Conservation (phyloP, 164 flowering plant species). For the Magnolia changhungtana region DNA sequence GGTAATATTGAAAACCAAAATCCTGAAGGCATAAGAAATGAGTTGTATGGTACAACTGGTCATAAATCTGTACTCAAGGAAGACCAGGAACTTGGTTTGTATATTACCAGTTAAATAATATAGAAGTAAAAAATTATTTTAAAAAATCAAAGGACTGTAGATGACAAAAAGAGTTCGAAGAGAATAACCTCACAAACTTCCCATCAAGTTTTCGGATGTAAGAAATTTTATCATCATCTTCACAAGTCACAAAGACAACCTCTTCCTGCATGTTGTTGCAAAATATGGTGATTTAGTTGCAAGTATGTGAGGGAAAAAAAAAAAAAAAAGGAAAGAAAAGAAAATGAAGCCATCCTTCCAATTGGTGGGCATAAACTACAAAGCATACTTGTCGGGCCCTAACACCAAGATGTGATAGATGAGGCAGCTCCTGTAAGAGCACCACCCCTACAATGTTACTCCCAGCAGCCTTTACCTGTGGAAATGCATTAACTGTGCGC, state of each 20-base stretch:
- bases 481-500: neutral
- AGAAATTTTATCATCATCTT: conserved; percentile 70
- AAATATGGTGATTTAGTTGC: conserved; percentile 2
- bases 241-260: conserved; percentile 96
- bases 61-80: neutral
- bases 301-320: neutral
- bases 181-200: conserved; percentile 64
- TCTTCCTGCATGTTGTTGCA: conserved; percentile 59
- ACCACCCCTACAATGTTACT: conserved; percentile 71
- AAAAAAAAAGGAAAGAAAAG: neutral
- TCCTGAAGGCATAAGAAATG: neutral
- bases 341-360: neutral
- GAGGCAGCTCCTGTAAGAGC: conserved; percentile 96
- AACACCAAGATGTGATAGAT: conserved; percentile 97
- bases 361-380: conserved; percentile 1
- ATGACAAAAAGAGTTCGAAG: neutral
- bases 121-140: too few species aligned
- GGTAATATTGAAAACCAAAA: neutral
- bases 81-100: neutral
- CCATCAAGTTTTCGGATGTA: conserved; percentile 47
- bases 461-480: conserved; percentile 87
- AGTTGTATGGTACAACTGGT: neutral
- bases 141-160: neutral
- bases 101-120: neutral
- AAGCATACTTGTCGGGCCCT: conserved; percentile 87